Percentiles rank a stretch among this genome's conserved stretches.
Conservation (phyloP, 192 early-diverging fungal genomes). For the Glomus cerebriforme region DNA sequence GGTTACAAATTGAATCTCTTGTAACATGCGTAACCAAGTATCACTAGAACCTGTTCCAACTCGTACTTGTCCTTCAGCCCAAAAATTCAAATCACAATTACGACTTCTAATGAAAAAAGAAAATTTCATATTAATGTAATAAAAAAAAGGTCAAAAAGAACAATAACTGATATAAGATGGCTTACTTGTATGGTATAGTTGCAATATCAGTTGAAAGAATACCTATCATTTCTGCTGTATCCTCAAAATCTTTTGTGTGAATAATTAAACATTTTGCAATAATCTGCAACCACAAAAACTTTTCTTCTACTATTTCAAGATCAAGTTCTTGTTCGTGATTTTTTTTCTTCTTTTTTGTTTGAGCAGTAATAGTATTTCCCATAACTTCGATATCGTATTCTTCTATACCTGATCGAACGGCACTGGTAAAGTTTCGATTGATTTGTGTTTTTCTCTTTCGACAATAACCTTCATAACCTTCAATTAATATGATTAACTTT, state of each 20-base stretch:
- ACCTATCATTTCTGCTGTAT: slow-evolving; percentile 39
- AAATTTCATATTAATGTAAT: background rate
- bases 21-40: slow-evolving; percentile 44
- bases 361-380: background rate
- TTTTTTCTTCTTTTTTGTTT: slow-evolving; percentile 3
- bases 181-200: slow-evolving; percentile 42
- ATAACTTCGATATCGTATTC: background rate
- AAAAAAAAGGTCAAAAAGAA: background rate
- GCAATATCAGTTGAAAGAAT: slow-evolving; percentile 38
- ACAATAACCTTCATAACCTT: slow-evolving; percentile 45
- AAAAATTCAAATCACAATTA: slow-evolving; percentile 27
- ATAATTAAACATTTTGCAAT: slow-evolving; percentile 35
- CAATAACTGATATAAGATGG: background rate
- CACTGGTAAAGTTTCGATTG: slow-evolving; percentile 35
- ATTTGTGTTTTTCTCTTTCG: slow-evolving; percentile 29
- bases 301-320: slow-evolving; percentile 33
- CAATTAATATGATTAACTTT: slow-evolving; percentile 40
- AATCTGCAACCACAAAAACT: slow-evolving; percentile 37
- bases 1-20: slow-evolving; percentile 46
- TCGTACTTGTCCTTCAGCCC: slow-evolving; percentile 19
- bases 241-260: slow-evolving; percentile 35
- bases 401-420: slow-evolving; percentile 30
- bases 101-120: slow-evolving; percentile 2
- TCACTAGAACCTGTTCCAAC: slow-evolving; percentile 36
- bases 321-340: slow-evolving; percentile 14